phyloP scores from a whole-genome alignment of 1,284 basidiomycete genomes.

The Ceratorhiza oryzae-sativae region DNA sequence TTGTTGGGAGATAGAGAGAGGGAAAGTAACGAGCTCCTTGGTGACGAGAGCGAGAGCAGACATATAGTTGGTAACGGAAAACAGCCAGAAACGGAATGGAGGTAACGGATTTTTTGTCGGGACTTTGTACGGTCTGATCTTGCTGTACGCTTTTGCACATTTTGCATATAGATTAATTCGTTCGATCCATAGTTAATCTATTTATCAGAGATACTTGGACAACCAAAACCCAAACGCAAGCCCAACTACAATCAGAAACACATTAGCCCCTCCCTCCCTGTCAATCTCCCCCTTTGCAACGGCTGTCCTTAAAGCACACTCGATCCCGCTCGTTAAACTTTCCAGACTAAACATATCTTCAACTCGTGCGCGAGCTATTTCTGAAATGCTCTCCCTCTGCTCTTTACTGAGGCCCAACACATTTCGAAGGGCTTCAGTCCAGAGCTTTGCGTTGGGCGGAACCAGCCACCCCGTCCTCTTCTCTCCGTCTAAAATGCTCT shows the following conservation, averaged over 20 bases:
- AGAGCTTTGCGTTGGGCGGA: conserved; percentile 64
- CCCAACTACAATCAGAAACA: background rate
- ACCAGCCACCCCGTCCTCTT: conserved; percentile 72
- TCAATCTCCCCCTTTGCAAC: conserved; percentile 46
- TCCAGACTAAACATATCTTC: conserved; percentile 63
- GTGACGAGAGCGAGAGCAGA: background rate
- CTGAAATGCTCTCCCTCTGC: conserved; percentile 60
- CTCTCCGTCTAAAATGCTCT: conserved; percentile 73
- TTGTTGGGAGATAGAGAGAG: background rate
- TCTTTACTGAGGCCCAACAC: conserved; percentile 62
- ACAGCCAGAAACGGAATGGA: background rate
- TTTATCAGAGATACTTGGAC: background rate
- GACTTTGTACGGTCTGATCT: background rate
- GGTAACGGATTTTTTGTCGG: background rate
- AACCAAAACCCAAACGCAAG: conserved; percentile 2
- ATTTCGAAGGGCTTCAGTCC: conserved; percentile 71
- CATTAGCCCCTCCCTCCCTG: conserved; percentile 40
- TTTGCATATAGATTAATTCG: conserved; percentile 4
- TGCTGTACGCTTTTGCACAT: conserved; percentile 1
- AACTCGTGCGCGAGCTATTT: conserved; percentile 66
- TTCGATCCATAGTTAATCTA: background rate
- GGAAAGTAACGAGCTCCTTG: background rate
- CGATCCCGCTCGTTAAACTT: conserved; percentile 73
- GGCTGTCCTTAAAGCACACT: conserved; percentile 63
- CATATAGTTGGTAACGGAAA: no score